Percentiles rank a stretch among this genome's conserved stretches.
phyloP scores from a whole-genome alignment of 495 filamentous ascomycete genomes.

The Talaromyces adpressus region DNA sequence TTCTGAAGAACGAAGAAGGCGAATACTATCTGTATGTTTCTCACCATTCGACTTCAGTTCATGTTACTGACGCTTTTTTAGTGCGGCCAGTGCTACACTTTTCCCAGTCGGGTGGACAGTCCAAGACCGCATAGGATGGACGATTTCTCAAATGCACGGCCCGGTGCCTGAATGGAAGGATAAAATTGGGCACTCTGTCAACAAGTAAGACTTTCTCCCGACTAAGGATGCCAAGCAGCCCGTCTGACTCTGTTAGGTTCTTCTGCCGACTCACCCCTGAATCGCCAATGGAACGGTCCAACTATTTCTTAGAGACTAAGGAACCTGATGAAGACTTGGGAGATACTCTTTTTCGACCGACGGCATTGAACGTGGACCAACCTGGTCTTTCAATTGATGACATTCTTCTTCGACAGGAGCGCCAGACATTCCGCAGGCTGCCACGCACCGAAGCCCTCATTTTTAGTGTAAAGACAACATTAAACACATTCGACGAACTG shows the following conservation, averaged over 20 bases:
- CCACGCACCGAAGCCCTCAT: slow-evolving; percentile 40
- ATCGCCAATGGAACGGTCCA: slow-evolving; percentile 46
- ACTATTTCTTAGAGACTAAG: slow-evolving; percentile 47
- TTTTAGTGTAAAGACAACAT: slow-evolving; percentile 49
- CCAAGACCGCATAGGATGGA: slow-evolving; percentile 46
- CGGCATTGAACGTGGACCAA: slow-evolving; percentile 26
- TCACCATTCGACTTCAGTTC: neutral
- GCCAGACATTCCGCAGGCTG: slow-evolving; percentile 49
- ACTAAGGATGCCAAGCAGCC: neutral
- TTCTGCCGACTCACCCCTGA: slow-evolving; percentile 37
- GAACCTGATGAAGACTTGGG: slow-evolving; percentile 33
- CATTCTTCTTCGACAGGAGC: slow-evolving; percentile 44
- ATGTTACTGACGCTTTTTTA: slow-evolving; percentile 13
- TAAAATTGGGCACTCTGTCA: slow-evolving; percentile 42
- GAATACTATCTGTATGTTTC: slow-evolving; percentile 44
- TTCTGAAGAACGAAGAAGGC: slow-evolving; percentile 41
- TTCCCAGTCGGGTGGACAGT: slow-evolving; percentile 54
- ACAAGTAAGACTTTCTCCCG: slow-evolving; percentile 34
- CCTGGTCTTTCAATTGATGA: slow-evolving; percentile 17
- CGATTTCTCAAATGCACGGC: slow-evolving; percentile 43
- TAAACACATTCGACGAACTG: slow-evolving; percentile 40
- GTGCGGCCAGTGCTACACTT: slow-evolving; percentile 49
- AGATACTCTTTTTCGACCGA: slow-evolving; percentile 32
- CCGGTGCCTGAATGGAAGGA: slow-evolving; percentile 49
- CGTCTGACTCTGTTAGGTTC: slow-evolving; percentile 26